Evolutionary conservation across 192 early-diverging fungal genomes (phyloP).

Genomic region (Rhizoclosmatium sp.): DNA sequence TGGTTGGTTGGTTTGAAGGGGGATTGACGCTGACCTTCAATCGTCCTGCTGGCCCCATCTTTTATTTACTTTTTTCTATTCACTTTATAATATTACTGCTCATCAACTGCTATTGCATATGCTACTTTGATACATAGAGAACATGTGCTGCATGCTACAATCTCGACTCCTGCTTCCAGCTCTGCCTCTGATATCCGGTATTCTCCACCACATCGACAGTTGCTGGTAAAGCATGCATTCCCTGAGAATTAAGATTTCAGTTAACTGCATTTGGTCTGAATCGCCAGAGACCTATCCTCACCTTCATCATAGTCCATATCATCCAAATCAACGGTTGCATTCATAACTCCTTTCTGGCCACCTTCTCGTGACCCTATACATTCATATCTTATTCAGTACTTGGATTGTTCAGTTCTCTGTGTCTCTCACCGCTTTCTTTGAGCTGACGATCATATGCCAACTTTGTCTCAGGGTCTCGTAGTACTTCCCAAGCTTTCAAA

Average conservation of each 20-base stretch:
- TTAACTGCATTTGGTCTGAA: background rate
- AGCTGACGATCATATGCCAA: conserved; percentile 3
- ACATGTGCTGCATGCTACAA: conserved; percentile 20
- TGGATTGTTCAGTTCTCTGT: background rate
- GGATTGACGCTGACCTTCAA: background rate
- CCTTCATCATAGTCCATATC: conserved; percentile 31
- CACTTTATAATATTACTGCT: background rate
- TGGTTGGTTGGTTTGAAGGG: background rate
- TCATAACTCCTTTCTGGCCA: conserved; percentile 6
- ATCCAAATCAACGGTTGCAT: conserved; percentile 32
- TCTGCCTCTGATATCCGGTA: conserved; percentile 10
- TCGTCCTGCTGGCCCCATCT: conserved; percentile 13
- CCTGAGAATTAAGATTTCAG: background rate
- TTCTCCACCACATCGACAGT: conserved; percentile 23
- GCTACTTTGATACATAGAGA: conserved; percentile 15
- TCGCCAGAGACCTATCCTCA: background rate
- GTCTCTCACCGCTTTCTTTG: background rate
- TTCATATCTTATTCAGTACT: background rate
- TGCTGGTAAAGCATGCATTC: background rate
- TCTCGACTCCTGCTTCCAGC: conserved; percentile 15
- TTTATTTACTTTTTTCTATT: background rate
- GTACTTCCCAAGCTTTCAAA: conserved; percentile 30
- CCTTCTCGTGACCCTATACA: background rate
- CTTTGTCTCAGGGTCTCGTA: conserved; percentile 1
- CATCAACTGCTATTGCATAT: background rate